Base-by-base conservation (phyloP, 495 filamentous ascomycete genomes). In the Penicillium canariense region DNA sequence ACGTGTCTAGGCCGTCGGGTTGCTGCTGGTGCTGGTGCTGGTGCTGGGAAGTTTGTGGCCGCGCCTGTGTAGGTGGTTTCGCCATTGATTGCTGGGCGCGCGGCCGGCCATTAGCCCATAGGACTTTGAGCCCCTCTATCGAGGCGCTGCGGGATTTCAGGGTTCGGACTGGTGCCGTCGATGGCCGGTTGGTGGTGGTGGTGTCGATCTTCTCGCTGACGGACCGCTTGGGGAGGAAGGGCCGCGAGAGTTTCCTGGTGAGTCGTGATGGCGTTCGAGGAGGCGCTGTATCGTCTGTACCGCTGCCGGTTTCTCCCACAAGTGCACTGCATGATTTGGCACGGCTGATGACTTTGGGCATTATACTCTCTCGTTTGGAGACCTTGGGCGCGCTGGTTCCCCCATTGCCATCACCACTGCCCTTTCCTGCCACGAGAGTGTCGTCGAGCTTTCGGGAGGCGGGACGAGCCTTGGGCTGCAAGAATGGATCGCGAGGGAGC, bases 401-500 rank as follows among this genome's bases (percentile, higher is more conserved):
- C 1, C 60, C 50, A 43, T 62, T 60, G 35, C 53, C 58, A 17
- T 42, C 38, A 1, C 60, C 50, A 43, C 61, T 60, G 35, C 53
- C 58, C 48, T 68, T 68, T 23, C 51, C 55, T 42, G 56, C 25
- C n/a, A 57, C 34, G 18, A 50, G 55, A 38, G 39, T 57, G 20
- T 25, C 36, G 25, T 52, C 49, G n/a, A 26, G 10, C 35, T 56
- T 32, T n/a, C 52, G 60, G 4, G 58, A 44, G 10, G 22, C 45
- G 25, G 59, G 45, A n/a, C 42, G 23, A 32, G 47, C 31, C 10
- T 48, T 55, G 22, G 52, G 36, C 20, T 55, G 54, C 14, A 58
- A 31, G 1, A 63, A 43, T 34, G 73, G 73, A 46, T 71, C 71
- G 31, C 55, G 52, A 9, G 73, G 73, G 5, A 76, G 59, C 5